A percentile compares a stretch with the other conserved stretches of the same genome.
These are phyloP conservation scores for Microdochium bolleyi DNA, from an alignment of 2,329 filamentous ascomycete species.

Conservation along the genomic window DNA sequence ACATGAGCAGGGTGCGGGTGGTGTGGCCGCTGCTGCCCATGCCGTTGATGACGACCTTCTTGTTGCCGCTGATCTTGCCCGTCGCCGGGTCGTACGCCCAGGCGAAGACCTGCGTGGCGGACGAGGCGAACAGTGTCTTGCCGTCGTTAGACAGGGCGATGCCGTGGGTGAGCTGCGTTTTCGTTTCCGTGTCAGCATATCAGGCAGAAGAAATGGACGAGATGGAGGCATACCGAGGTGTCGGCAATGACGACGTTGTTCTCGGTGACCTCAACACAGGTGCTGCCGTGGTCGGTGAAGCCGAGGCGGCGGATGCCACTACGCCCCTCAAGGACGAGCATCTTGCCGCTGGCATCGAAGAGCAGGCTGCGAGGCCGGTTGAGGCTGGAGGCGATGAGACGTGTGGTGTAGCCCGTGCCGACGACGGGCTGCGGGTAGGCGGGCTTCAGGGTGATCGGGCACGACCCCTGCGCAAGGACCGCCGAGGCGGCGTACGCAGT, in stretches of 20 bases:
- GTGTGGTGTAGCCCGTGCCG: constrained; percentile 11
- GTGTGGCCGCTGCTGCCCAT: constrained; percentile 57
- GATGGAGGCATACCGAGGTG: constrained; percentile 10
- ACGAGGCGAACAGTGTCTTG: constrained; percentile 49
- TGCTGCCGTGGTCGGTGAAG: constrained; percentile 18
- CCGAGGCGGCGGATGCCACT: constrained; percentile 23
- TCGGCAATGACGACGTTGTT: constrained; percentile 18
- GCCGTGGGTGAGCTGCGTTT: constrained; percentile 43
- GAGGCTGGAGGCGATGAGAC: constrained; percentile 9
- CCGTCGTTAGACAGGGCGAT: constrained; percentile 45
- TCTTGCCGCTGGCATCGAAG: constrained; percentile 25
- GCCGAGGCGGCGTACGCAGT: neutral
- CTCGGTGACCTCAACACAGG: constrained; percentile 19
- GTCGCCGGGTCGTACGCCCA: constrained; percentile 56
- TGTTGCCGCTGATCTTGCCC: constrained; percentile 31
- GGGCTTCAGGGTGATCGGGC: constrained; percentile 14
- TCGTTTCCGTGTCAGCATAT: too few species aligned
- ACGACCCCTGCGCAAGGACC: constrained; percentile 4
- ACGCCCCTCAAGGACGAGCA: constrained; percentile 24
- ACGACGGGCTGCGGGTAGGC: constrained; percentile 17
- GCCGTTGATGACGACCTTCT: constrained; percentile 47
- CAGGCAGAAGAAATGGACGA: too few species aligned
- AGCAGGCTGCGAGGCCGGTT: constrained; percentile 21
- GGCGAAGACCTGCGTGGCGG: constrained; percentile 47
- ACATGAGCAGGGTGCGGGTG: constrained; percentile 59